A percentile compares a stretch with the other conserved stretches of the same genome.
Conservation (phyloP, 768 basidiomycete species). For the Leccinum longicurvipes region DNA sequence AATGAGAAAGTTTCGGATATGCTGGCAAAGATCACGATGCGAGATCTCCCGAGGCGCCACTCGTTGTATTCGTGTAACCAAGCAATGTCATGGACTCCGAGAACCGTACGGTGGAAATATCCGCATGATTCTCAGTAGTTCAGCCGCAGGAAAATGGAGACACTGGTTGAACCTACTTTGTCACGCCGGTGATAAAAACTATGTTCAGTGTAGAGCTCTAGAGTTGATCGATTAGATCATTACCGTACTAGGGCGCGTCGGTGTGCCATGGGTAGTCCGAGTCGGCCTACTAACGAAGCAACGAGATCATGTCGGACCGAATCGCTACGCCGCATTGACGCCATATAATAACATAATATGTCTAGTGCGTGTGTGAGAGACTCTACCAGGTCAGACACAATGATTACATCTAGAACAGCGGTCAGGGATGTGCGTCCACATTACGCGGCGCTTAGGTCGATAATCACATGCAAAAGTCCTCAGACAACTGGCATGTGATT, state of each 20-base stretch:
- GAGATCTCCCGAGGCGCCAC: neutral
- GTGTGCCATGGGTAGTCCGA: neutral
- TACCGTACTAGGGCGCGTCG: neutral
- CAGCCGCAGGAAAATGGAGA: neutral
- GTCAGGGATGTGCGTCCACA: too few species aligned
- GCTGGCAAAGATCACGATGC: neutral
- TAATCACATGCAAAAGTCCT: neutral
- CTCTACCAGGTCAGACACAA: too few species aligned
- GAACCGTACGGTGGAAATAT: neutral
- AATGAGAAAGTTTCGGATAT: neutral
- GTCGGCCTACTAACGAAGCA: neutral
- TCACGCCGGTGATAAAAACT: neutral
- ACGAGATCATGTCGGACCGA: neutral
- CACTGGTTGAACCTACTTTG: neutral
- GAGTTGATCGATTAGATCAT: neutral
- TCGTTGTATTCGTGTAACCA: neutral
- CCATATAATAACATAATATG: neutral
- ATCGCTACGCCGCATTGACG: neutral
- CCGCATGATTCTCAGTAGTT: too few species aligned
- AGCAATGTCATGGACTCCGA: neutral
- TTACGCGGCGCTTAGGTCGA: neutral
- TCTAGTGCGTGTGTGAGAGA: neutral
- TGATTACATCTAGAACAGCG: too few species aligned
- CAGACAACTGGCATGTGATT: neutral
- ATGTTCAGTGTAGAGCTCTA: neutral